Conservation (phyloP, 768 basidiomycete genomes). For the Asterophora lycoperdoides region DNA sequence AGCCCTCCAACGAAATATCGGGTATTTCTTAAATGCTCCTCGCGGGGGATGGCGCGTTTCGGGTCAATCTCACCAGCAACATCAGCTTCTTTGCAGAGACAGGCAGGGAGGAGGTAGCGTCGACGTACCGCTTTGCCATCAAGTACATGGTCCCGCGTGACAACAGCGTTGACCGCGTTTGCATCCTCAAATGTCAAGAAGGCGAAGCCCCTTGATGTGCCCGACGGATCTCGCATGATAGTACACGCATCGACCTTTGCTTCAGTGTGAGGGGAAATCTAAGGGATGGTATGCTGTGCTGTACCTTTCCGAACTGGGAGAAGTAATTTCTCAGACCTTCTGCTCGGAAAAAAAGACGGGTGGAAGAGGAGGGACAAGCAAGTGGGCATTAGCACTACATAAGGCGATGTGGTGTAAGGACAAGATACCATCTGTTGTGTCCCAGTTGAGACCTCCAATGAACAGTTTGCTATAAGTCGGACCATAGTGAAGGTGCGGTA, state of each 20-base stretch:
- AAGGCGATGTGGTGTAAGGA: constrained; percentile 26
- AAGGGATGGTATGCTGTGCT: constrained; percentile 12
- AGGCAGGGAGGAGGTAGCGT: too few relatives aligned
- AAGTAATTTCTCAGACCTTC: constrained; percentile 70
- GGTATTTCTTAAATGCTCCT: constrained; percentile 71
- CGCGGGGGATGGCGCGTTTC: constrained; percentile 80
- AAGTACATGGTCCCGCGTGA: constrained; percentile 61
- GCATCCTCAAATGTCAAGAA: constrained; percentile 79
- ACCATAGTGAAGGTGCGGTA: constrained; percentile 20
- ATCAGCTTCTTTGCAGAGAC: not conserved
- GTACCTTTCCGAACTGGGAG: constrained; percentile 72
- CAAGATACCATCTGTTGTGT: constrained; percentile 80
- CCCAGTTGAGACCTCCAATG: constrained; percentile 88
- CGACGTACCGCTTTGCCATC: constrained; percentile 71
- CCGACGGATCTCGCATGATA: constrained; percentile 77
- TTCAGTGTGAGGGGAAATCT: constrained; percentile 13
- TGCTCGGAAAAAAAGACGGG: constrained; percentile 30
- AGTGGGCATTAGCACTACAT: constrained; percentile 34
- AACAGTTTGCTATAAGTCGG: constrained; percentile 73
- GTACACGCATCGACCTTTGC: constrained; percentile 72
- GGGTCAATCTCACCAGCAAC: constrained; percentile 65
- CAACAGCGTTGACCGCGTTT: constrained; percentile 57
- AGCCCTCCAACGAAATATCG: constrained; percentile 83
- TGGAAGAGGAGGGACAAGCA: constrained; percentile 19
- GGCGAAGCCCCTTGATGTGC: constrained; percentile 79